These are phyloP conservation scores for Beauveria sp. DNA, from an alignment of 2,329 filamentous ascomycete species.

Conservation along the genomic window DNA sequence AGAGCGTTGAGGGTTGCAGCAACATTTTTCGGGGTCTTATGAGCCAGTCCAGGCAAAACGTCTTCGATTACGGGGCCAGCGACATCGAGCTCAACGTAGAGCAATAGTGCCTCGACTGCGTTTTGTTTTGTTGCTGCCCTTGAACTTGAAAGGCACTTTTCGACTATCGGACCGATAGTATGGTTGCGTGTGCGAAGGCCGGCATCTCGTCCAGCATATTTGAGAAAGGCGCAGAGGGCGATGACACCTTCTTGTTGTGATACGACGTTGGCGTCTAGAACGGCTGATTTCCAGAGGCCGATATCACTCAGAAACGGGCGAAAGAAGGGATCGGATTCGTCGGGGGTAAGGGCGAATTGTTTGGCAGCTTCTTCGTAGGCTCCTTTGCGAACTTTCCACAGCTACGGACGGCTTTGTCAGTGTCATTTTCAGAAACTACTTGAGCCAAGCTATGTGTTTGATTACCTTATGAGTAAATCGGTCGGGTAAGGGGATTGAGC, in stretches of 20 bases:
- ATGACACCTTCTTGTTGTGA: conserved; percentile 89
- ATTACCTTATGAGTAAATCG: conserved; percentile 75
- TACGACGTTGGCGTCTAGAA: conserved; percentile 90
- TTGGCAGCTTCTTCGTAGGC: conserved; percentile 91
- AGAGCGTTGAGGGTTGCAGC: conserved; percentile 64
- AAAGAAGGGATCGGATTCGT: conserved; percentile 81
- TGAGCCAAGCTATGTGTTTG: not conserved
- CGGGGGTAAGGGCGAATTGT: conserved; percentile 74
- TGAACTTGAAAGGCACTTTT: conserved; percentile 85
- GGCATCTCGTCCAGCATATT: conserved; percentile 77
- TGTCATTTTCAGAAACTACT: not conserved
- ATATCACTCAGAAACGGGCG: conserved; percentile 81
- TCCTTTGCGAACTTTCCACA: conserved; percentile 95
- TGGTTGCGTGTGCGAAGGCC: conserved; percentile 68
- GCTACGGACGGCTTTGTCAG: conserved; percentile 33
- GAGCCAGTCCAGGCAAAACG: conserved; percentile 69
- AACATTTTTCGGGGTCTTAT: conserved; percentile 89
- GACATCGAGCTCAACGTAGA: conserved; percentile 86
- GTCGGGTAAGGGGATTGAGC: conserved; percentile 68
- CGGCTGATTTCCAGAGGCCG: conserved; percentile 83
- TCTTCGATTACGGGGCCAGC: conserved; percentile 84
- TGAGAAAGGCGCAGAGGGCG: conserved; percentile 84
- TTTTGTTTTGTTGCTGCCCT: conserved; percentile 83
- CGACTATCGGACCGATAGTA: conserved; percentile 72
- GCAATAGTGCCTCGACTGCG: conserved; percentile 74